phyloP scores from a whole-genome alignment of 805 yeast genomes.

The Ogataea salicorniae region DNA sequence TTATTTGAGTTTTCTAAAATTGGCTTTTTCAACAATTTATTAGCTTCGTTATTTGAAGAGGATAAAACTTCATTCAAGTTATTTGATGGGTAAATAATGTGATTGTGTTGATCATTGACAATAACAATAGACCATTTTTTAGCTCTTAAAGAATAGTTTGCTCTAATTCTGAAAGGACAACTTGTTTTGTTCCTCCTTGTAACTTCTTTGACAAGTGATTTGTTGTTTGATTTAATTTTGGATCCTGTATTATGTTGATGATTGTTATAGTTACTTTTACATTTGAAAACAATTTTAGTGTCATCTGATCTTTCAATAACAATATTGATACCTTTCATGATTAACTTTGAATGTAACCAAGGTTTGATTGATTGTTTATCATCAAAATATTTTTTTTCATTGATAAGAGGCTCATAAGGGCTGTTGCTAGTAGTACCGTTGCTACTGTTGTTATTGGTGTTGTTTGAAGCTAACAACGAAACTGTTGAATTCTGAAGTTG shows the following conservation, averaged over 20 bases:
- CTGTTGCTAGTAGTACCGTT: constrained; percentile 1
- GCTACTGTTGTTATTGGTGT: background rate
- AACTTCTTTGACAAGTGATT: constrained; percentile 10
- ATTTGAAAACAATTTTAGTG: constrained; percentile 56
- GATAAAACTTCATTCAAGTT: background rate
- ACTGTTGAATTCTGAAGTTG: too few species aligned
- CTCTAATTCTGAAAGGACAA: constrained; percentile 64
- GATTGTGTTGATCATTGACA: constrained; percentile 57
- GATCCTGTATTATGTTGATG: constrained; percentile 4
- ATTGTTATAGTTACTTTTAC: constrained; percentile 38
- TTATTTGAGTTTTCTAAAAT: background rate
- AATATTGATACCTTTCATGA: constrained; percentile 45
- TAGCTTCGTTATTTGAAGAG: background rate
- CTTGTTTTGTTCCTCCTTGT: constrained; percentile 24
- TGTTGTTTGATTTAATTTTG: constrained; percentile 5
- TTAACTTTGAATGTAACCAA: constrained; percentile 48
- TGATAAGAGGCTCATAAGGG: constrained; percentile 2
- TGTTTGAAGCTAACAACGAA: too few species aligned
- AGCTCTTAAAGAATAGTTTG: constrained; percentile 50
- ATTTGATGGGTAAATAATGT: constrained; percentile 32
- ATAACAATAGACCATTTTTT: constrained; percentile 57
- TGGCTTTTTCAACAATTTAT: background rate
- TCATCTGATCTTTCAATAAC: constrained; percentile 62
- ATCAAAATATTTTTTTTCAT: constrained; percentile 29
- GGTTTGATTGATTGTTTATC: constrained; percentile 53